These are phyloP conservation scores for Apiotrichum siamense DNA, from an alignment of 1,284 basidiomycete species.

Conservation along the genomic window DNA sequence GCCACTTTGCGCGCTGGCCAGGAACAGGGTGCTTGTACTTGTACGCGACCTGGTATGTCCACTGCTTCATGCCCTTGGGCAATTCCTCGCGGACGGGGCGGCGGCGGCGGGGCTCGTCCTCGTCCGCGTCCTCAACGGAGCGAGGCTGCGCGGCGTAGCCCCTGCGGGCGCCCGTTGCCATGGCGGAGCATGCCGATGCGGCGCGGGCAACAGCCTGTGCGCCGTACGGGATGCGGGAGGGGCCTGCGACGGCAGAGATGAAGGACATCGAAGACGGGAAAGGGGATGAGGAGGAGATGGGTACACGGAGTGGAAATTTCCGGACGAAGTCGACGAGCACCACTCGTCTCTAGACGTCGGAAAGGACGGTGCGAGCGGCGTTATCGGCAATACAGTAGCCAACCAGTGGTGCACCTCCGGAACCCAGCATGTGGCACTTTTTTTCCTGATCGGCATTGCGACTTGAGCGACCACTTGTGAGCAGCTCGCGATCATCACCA, in stretches of 20 bases:
- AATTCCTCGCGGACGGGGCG: neutral
- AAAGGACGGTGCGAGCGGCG: neutral
- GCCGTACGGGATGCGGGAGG: constrained; percentile 18
- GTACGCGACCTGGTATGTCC: neutral
- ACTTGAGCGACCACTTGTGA: neutral
- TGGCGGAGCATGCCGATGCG: neutral
- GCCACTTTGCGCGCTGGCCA: constrained; percentile 39
- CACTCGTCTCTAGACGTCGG: neutral
- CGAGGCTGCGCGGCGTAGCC: neutral
- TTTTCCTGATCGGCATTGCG: constrained; percentile 6
- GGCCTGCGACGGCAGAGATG: constrained; percentile 18
- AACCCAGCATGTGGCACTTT: constrained; percentile 17
- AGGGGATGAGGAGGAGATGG: neutral
- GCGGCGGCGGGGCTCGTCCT: neutral
- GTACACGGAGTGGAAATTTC: neutral
- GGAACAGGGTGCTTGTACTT: constrained; percentile 19
- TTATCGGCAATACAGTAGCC: neutral
- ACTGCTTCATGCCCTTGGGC: neutral
- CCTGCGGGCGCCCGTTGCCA: neutral
- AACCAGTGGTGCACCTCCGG: neutral
- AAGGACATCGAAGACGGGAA: neutral
- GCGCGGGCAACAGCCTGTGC: neutral
- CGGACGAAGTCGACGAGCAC: neutral
- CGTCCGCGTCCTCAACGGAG: neutral
- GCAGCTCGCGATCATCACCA: neutral